A percentile compares a stretch with the other conserved stretches of the same genome.
phyloP scores from a whole-genome alignment of 345 rosid genomes.

The Balakata baccata region DNA sequence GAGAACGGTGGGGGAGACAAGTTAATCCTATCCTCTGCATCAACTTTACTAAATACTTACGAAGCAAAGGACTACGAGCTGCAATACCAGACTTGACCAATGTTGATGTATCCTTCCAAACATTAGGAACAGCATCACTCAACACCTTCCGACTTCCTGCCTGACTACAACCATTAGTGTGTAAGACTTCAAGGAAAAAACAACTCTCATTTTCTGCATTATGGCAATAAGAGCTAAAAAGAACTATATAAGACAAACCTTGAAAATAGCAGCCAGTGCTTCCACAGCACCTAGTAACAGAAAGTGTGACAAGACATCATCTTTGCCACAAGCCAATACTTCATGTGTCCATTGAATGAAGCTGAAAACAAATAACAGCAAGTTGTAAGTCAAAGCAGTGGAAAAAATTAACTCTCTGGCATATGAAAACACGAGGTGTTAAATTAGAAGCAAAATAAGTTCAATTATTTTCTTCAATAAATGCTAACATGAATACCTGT shows the following conservation, averaged over 20 bases:
- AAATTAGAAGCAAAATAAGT: neutral
- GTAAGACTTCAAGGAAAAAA: constrained; percentile 19
- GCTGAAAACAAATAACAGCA: constrained; percentile 39
- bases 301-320: constrained; percentile 61
- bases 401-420: too few species aligned
- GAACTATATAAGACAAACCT: constrained; percentile 47
- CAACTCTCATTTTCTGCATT: neutral
- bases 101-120: constrained; percentile 58
- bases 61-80: constrained; percentile 71
- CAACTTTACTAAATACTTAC: constrained; percentile 77
- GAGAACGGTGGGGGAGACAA: constrained; percentile 79
- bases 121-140: constrained; percentile 53
- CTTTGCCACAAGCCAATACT: constrained; percentile 56
- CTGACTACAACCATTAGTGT: constrained; percentile 47
- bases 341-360: constrained; percentile 83
- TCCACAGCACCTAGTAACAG: constrained; percentile 80
- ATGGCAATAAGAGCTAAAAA: neutral
- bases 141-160: constrained; percentile 63
- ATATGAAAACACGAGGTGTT: neutral
- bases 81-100: constrained; percentile 63
- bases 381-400: neutral
- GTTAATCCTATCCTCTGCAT: constrained; percentile 83
- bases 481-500: constrained; percentile 42
- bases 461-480: neutral
- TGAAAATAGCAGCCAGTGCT: constrained; percentile 84